Conservation (phyloP, 108 stramenopile species). For the Discostella pseudostelligera region DNA sequence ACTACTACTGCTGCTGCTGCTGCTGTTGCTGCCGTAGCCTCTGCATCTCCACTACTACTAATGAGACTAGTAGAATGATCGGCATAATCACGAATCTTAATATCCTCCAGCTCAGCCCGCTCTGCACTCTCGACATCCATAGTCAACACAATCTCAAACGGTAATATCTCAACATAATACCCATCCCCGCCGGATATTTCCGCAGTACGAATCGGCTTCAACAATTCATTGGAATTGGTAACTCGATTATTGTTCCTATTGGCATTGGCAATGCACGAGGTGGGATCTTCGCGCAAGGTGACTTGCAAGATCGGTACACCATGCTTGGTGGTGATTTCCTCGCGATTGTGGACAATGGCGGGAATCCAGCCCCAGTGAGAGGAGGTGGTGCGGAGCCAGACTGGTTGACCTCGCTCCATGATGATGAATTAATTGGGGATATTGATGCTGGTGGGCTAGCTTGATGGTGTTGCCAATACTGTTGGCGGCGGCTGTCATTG, state of each 20-base stretch:
- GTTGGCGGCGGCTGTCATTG: not conserved
- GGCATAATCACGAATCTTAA: constrained; percentile 77
- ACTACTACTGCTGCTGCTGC: not conserved
- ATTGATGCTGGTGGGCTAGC: too few species aligned
- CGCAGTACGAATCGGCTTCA: constrained; percentile 6
- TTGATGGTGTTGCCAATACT: not conserved
- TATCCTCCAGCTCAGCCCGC: constrained; percentile 76
- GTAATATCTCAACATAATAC: constrained; percentile 56
- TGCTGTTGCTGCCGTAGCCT: constrained; percentile 48
- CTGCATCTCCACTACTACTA: constrained; percentile 9
- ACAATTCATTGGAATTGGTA: constrained; percentile 1
- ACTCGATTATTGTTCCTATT: not conserved
- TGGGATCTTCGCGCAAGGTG: constrained; percentile 53
- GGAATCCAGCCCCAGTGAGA: constrained; percentile 92
- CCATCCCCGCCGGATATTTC: constrained; percentile 18
- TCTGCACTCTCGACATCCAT: constrained; percentile 76
- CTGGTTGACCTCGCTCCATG: constrained; percentile 80
- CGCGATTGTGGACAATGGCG: constrained; percentile 68
- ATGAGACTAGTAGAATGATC: constrained; percentile 21
- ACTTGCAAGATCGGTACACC: constrained; percentile 23
- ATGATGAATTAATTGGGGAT: not conserved
- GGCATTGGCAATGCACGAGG: constrained; percentile 15
- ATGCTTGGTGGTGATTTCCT: constrained; percentile 46
- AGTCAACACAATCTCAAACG: constrained; percentile 59
- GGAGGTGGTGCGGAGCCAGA: constrained; percentile 78